Base-by-base conservation (phyloP, 1,284 basidiomycete species). In the Ceratobasidium sp. region DNA sequence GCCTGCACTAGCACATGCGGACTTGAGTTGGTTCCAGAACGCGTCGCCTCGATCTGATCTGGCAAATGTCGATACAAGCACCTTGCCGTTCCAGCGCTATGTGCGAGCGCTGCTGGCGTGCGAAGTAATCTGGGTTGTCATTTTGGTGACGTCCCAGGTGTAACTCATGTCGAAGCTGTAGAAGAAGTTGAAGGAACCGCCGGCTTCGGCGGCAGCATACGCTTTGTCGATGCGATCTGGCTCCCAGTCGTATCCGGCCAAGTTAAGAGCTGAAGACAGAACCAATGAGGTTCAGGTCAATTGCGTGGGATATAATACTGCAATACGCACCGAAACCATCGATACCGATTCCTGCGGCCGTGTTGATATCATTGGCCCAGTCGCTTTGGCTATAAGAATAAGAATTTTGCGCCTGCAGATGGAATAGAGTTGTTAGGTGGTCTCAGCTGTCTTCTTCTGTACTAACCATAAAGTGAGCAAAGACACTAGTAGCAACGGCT, bases 141-240 rank as follows among this genome's bases (percentile, higher is more conserved):
- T 80, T 44, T 80, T 79, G 47, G 69, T 41, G 8, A 75, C 60
- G 22, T 57, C 62, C 81, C 80, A 82, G n/a, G 75, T 45, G 66
- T 76, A 78, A 3, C 77, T 78, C 79, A 83, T 82, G 76, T 83
- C 82, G 74, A 83, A 82, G 22, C 81, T 82, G 75, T 80, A 80
- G 77, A 82, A 81, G 19, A 83, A 77, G 67, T 81, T 79, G 79
- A 83, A 84, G 53, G 48, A 53, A 15, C 76, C 77, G 9, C 76
- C 75, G 19, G 76, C 71, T 67, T 81, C 82, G 2, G 81, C 82
- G 0, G 79, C 82, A 51, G 78, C 76, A 73, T 79, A 82, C 19
- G 82, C 82, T 51, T 80, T 78, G 5, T 75, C 78, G 24, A 82
- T 79, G 31, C 76, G 77, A 33, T 77, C 78, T 19, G 80, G 77